A percentile compares a stretch with the other conserved stretches of the same genome.
These are phyloP conservation scores for Jatropha multifida DNA, from an alignment of 441 rosid species.

Conservation along the genomic window DNA sequence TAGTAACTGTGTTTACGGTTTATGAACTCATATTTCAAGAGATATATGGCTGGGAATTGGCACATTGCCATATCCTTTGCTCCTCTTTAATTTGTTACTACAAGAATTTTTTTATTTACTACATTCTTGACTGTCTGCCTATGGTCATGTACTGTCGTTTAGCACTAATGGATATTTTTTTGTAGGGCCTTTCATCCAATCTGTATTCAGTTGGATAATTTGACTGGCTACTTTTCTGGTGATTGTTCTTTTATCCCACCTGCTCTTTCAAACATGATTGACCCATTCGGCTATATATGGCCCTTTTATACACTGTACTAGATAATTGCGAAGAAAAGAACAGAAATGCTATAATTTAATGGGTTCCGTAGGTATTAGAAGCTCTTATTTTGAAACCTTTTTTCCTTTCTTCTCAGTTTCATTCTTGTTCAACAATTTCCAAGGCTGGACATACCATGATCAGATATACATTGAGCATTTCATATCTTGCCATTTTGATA, in stretches of 20 bases:
- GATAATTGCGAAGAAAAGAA: background rate
- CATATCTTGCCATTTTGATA: background rate
- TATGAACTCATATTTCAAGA: background rate
- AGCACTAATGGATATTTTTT: background rate
- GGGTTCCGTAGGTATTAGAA: background rate
- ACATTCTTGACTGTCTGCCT: background rate
- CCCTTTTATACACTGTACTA: background rate
- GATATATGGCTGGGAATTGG: background rate
- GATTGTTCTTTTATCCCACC: background rate
- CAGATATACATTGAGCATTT: background rate
- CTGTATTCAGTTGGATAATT: background rate
- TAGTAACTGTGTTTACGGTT: background rate
- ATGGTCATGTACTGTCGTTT: background rate
- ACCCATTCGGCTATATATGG: slow-evolving; percentile 1
- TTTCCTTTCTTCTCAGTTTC: background rate
- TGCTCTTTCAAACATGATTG: background rate
- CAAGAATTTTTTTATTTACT: background rate
- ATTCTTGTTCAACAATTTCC: background rate
- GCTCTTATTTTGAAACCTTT: background rate
- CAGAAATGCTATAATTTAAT: background rate
- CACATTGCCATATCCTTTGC: background rate
- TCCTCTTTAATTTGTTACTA: background rate
- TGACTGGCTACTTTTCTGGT: background rate
- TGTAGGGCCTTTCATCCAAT: background rate
- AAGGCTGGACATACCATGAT: background rate